phyloP scores from a whole-genome alignment of 306 rosid species.

The Cicer arietinum region DNA sequence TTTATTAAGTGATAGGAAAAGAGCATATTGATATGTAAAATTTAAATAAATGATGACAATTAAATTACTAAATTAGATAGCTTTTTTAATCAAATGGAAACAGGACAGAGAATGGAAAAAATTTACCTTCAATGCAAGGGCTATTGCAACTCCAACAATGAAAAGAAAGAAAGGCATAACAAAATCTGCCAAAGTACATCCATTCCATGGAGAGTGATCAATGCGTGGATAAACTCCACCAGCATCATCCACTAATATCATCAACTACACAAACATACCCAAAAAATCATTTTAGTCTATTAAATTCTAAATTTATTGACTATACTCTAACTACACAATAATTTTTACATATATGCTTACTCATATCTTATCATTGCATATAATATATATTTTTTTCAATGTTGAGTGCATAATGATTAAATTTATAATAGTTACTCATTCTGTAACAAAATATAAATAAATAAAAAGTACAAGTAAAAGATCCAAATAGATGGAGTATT shows the following conservation, averaged over 20 bases:
- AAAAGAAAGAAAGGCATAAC: constrained; percentile 98
- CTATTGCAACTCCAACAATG: constrained; percentile 89
- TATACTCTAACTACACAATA: background rate
- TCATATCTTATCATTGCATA: no score
- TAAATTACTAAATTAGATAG: background rate
- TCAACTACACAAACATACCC: constrained; percentile 51
- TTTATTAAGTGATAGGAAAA: background rate
- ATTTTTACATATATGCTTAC: background rate
- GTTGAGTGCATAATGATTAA: no score
- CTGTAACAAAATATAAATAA: no score
- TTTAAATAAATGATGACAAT: background rate
- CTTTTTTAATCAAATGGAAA: background rate
- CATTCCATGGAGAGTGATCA: constrained; percentile 95
- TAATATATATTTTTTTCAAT: no score
- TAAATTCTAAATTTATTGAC: background rate
- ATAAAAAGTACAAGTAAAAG: no score
- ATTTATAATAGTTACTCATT: no score
- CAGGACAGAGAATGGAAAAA: background rate
- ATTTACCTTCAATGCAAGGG: constrained; percentile 83
- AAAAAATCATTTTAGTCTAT: background rate
- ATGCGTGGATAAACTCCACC: constrained; percentile 79
- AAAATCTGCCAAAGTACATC: constrained; percentile 89
- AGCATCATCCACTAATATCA: constrained; percentile 88
- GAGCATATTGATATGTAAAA: background rate
- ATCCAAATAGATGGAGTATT: no score